phyloP scores from a whole-genome alignment of 2,329 filamentous ascomycete species.

The Neonectria faginata region DNA sequence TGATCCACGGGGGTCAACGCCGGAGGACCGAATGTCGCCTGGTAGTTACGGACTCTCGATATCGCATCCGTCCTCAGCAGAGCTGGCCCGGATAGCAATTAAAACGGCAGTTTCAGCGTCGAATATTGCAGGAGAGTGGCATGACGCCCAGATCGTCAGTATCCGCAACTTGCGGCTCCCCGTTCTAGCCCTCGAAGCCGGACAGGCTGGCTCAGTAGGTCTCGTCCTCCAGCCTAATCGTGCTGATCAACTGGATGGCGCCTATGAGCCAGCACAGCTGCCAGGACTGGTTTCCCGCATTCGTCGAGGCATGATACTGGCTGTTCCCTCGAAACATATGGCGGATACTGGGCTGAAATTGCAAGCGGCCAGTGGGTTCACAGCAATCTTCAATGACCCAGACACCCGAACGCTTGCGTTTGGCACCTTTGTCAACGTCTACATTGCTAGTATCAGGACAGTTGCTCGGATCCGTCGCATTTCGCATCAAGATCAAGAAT shows the following conservation, averaged over 20 bases:
- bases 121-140: constrained; percentile 76
- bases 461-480: constrained; percentile 79
- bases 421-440: constrained; percentile 81
- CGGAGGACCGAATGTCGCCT: constrained; percentile 61
- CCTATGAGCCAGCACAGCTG: constrained; percentile 3
- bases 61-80: constrained; percentile 65
- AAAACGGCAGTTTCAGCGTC: constrained; percentile 65
- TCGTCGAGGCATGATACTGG: constrained; percentile 87
- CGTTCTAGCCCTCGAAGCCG: constrained; percentile 78
- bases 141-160: constrained; percentile 82
- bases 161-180: constrained; percentile 89
- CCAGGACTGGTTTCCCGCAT: constrained; percentile 56
- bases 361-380: constrained; percentile 75
- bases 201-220: constrained; percentile 91
- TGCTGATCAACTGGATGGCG: constrained; percentile 23
- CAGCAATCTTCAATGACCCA: constrained; percentile 75
- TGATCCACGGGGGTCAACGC: constrained; percentile 52
- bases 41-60: constrained; percentile 63
- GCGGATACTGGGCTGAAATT: constrained; percentile 67
- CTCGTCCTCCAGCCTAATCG: constrained; percentile 67
- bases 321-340: constrained; percentile 71
- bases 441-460: constrained; percentile 87
- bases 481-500: constrained; percentile 43
- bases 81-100: constrained; percentile 64
- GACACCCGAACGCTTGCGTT: constrained; percentile 72